Conservation (phyloP, 352 stramenopile species). For the Saprolegnia parasitica region DNA sequence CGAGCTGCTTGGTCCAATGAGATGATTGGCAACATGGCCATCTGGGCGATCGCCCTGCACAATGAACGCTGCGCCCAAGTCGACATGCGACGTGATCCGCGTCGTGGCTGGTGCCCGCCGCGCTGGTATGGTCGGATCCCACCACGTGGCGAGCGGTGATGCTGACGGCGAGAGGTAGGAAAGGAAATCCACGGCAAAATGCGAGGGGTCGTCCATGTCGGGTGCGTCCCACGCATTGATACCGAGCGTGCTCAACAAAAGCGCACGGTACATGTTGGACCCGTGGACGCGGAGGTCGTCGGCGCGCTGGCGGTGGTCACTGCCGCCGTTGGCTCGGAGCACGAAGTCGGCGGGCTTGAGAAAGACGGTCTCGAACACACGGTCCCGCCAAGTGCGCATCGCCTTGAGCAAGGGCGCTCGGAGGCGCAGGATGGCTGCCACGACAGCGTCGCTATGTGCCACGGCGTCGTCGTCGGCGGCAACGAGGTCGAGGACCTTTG, state of each 20-base stretch:
- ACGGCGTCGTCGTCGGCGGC: not conserved
- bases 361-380: not conserved
- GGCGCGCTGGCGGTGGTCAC: not conserved
- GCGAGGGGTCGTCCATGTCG: not conserved
- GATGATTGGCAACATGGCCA: not conserved
- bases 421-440: not conserved
- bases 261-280: slow-evolving; percentile 12
- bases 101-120: not conserved
- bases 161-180: not conserved
- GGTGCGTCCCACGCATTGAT: slow-evolving; percentile 11
- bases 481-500: not conserved
- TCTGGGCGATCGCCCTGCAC: not conserved
- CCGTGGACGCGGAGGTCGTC: slow-evolving; percentile 3
- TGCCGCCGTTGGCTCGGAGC: not conserved
- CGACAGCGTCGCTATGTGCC: not conserved
- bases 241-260: slow-evolving; percentile 8
- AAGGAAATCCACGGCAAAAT: slow-evolving; percentile 8
- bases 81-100: not conserved
- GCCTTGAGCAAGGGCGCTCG: not conserved
- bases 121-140: not conserved
- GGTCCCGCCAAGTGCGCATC: not conserved
- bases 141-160: not conserved
- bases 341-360: slow-evolving; percentile 1
- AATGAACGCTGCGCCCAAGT: slow-evolving; percentile 2
- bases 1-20: not conserved